Conservation (phyloP, 345 rosid genomes). For the Populus pruinosa region DNA sequence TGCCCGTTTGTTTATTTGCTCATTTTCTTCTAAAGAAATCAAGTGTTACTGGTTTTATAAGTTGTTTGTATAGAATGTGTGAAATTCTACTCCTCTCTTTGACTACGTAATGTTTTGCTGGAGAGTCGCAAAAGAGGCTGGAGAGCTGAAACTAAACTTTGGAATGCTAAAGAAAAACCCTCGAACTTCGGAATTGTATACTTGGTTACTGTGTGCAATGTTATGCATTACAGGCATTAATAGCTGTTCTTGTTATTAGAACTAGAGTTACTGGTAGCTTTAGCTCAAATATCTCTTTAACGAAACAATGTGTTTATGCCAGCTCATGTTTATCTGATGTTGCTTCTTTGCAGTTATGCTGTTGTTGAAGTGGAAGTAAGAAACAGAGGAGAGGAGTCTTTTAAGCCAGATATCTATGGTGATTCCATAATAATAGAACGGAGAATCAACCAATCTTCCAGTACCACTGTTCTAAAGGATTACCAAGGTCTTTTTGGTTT, state of each 20-base stretch:
- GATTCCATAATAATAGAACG: constrained; percentile 70
- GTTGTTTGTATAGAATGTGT: too few relatives aligned
- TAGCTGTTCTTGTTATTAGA: background rate
- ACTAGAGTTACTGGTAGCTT: too few relatives aligned
- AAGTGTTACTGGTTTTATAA: background rate
- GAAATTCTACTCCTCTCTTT: too few relatives aligned
- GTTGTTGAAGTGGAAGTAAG: constrained; percentile 67
- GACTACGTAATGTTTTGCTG: background rate
- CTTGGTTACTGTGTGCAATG: background rate
- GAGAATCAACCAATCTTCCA: constrained; percentile 59
- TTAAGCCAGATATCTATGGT: constrained; percentile 66
- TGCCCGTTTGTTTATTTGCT: background rate
- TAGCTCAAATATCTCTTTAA: background rate
- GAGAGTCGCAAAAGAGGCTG: background rate
- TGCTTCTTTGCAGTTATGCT: constrained; percentile 54
- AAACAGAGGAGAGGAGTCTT: constrained; percentile 80
- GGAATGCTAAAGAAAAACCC: background rate
- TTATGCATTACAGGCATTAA: background rate
- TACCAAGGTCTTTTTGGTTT: constrained; percentile 45
- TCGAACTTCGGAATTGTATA: background rate
- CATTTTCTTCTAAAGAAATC: background rate
- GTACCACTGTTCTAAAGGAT: constrained; percentile 64
- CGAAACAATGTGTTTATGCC: background rate
- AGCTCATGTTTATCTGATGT: background rate
- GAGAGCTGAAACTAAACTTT: background rate